phyloP scores from a whole-genome alignment of 768 basidiomycete genomes.

The Tricholomella constricta region DNA sequence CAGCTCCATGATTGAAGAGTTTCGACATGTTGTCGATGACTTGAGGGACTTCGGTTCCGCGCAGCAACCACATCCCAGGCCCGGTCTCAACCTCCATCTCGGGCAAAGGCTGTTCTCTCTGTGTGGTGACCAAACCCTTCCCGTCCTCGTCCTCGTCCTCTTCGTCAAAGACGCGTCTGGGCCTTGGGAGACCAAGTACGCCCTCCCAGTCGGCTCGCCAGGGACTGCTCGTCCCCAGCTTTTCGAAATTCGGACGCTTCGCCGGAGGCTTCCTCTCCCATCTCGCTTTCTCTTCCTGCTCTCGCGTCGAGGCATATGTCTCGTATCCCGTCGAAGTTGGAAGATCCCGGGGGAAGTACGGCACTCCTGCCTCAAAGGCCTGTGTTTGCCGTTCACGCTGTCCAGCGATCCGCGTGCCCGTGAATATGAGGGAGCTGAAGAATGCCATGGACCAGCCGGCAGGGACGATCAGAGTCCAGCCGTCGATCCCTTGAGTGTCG shows the following conservation, averaged over 20 bases:
- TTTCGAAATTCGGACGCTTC: conserved; percentile 75
- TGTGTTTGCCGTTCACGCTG: conserved; percentile 83
- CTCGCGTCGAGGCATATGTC: conserved; percentile 48
- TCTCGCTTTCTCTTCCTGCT: conserved; percentile 49
- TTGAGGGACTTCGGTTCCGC: conserved; percentile 48
- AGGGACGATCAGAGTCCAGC: conserved; percentile 88
- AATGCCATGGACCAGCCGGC: conserved; percentile 92
- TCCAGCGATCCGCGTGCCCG: conserved; percentile 83
- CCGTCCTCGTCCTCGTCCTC: conserved; percentile 16
- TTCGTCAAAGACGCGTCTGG: conserved; percentile 6
- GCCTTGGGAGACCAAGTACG: conserved; percentile 54
- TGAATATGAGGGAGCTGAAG: conserved; percentile 77
- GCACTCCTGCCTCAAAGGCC: conserved; percentile 74
- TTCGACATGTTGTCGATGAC: conserved; percentile 45
- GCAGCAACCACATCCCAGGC: conserved; percentile 68
- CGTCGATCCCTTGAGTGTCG: conserved; percentile 58
- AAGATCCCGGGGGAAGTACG: conserved; percentile 84
- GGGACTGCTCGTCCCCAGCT: conserved; percentile 65
- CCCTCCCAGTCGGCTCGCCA: conserved; percentile 78
- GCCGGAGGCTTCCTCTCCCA: conserved; percentile 89
- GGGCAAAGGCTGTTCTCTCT: conserved; percentile 47
- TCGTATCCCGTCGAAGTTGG: conserved; percentile 59
- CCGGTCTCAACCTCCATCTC: conserved; percentile 15
- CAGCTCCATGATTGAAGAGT: conserved; percentile 41
- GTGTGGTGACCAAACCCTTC: conserved; percentile 54